phyloP scores from a whole-genome alignment of 441 rosid species.

The Daphne laureola region DNA sequence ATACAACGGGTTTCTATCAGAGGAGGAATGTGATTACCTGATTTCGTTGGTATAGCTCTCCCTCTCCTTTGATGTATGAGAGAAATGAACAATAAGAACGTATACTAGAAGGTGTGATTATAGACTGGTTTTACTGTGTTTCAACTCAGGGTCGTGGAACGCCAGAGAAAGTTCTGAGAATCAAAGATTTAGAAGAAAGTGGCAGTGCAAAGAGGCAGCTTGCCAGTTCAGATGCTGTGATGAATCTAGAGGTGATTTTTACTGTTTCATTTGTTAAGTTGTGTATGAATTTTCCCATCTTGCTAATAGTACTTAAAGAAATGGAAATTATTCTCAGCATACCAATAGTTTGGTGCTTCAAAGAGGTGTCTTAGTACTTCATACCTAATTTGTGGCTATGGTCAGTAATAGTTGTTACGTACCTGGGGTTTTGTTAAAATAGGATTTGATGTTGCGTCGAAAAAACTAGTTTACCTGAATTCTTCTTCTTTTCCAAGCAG shows the following conservation, averaged over 20 bases:
- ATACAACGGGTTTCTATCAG: slow-evolving; percentile 54
- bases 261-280: not conserved
- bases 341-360: too few species aligned
- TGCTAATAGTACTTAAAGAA: slow-evolving; percentile 4
- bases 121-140: slow-evolving; percentile 13
- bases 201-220: slow-evolving; percentile 21
- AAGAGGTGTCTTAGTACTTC: too few species aligned
- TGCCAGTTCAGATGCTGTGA: slow-evolving; percentile 26
- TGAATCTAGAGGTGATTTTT: slow-evolving; percentile 38
- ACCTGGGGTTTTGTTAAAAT: too few species aligned
- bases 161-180: slow-evolving; percentile 18
- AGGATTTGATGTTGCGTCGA: too few species aligned
- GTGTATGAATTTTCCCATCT: slow-evolving; percentile 1
- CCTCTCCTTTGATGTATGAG: not conserved
- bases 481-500: too few species aligned
- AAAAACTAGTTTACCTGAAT: too few species aligned
- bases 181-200: slow-evolving; percentile 19
- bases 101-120: slow-evolving; percentile 1
- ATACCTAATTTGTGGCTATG: too few species aligned
- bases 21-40: slow-evolving; percentile 80
- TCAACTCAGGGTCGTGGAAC: slow-evolving; percentile 31
- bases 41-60: slow-evolving; percentile 44
- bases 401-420: too few species aligned
- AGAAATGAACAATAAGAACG: too few species aligned
- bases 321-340: too few species aligned